Percentiles rank a stretch among this genome's conserved stretches.
phyloP scores from a whole-genome alignment of 225 moss, liverwort and hornwort species.

The Polytrichum formosum region DNA sequence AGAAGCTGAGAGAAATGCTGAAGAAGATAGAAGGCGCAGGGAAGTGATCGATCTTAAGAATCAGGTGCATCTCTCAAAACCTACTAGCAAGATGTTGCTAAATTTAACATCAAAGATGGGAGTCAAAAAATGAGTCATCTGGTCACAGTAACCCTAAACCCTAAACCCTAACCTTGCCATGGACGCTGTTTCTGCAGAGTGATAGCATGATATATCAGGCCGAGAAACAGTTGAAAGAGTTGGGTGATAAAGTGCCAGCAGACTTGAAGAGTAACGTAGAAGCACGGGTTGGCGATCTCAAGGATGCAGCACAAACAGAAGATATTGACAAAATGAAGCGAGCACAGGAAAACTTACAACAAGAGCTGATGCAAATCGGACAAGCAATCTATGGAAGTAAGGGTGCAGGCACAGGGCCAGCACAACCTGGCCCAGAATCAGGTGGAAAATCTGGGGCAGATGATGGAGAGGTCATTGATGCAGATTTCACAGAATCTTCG shows the following conservation, averaged over 20 bases:
- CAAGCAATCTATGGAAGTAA: constrained; percentile 86
- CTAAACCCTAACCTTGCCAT: background rate
- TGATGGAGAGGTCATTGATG: constrained; percentile 57
- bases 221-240: constrained; percentile 57
- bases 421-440: constrained; percentile 50
- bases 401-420: constrained; percentile 60
- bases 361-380: constrained; percentile 93
- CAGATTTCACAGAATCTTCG: constrained; percentile 48
- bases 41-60: constrained; percentile 55
- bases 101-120: background rate
- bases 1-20: constrained; percentile 58
- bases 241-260: constrained; percentile 54
- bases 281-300: constrained; percentile 36
- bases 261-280: constrained; percentile 42
- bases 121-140: background rate
- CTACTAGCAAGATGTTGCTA: background rate
- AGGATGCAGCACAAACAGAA: constrained; percentile 31
- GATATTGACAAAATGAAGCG: constrained; percentile 79
- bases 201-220: constrained; percentile 61
- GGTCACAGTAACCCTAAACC: no score
- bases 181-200: constrained; percentile 30
- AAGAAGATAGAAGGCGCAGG: constrained; percentile 38
- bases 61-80: constrained; percentile 19
- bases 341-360: constrained; percentile 67
- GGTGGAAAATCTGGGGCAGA: constrained; percentile 47